These are phyloP conservation scores for Cytospora mali DNA, from an alignment of 2,329 filamentous ascomycete genomes.

Conservation along the genomic window DNA sequence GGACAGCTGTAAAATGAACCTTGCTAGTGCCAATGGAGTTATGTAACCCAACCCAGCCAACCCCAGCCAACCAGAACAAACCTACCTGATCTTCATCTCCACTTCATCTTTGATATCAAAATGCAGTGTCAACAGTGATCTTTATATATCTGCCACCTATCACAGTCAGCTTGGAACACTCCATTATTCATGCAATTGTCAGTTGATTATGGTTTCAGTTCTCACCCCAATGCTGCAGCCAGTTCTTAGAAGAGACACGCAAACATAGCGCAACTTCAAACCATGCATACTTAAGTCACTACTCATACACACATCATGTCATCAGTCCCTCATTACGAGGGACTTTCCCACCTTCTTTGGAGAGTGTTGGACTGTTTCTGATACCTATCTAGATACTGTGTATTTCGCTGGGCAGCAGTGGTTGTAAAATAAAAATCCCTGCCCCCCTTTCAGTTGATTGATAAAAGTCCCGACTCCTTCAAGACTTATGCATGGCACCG, in stretches of 20 bases:
- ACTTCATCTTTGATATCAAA: no score
- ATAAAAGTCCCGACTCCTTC: not conserved
- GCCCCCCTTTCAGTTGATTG: not conserved
- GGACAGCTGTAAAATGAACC: not conserved
- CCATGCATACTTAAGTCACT: no score
- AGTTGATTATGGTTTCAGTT: not conserved
- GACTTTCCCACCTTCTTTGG: not conserved
- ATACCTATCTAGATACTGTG: not conserved
- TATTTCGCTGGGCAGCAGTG: not conserved
- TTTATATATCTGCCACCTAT: not conserved
- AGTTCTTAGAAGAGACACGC: not conserved
- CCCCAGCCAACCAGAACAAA: no score
- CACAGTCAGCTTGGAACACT: not conserved
- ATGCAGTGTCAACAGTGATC: not conserved
- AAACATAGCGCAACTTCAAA: not conserved
- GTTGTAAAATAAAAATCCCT: not conserved
- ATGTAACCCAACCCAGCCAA: not conserved
- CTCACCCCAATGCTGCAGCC: no score
- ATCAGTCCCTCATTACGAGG: no score
- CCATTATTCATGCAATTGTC: not conserved
- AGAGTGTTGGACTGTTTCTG: not conserved
- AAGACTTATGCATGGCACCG: not conserved
- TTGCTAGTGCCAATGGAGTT: not conserved
- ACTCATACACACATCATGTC: no score
- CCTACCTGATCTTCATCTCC: not conserved